Conservation (phyloP, 805 yeast species). For the Schwanniomyces sp. region DNA sequence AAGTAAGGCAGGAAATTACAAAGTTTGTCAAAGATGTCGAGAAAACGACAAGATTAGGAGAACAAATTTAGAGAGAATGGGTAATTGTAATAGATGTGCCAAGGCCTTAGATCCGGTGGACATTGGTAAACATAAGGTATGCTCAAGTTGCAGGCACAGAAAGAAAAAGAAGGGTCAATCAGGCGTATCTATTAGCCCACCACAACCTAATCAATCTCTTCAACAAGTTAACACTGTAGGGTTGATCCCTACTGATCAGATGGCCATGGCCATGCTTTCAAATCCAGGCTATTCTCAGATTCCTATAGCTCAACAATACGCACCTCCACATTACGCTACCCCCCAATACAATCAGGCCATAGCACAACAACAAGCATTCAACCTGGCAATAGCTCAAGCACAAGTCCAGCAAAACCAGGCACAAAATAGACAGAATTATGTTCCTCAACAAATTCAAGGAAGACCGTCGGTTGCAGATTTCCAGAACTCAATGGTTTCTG, state of each 20-base stretch:
- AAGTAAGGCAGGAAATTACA: constrained; percentile 36
- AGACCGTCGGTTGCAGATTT: constrained; percentile 10
- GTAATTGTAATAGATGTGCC: constrained; percentile 66
- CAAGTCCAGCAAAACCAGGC: constrained; percentile 8
- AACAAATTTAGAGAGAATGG: constrained; percentile 53
- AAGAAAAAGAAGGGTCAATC: constrained; percentile 40
- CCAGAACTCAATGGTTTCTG: constrained; percentile 11
- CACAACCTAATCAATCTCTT: constrained; percentile 3
- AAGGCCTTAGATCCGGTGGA: constrained; percentile 45
- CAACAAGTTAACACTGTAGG: constrained; percentile 6
- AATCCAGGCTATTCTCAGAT: constrained; percentile 3
- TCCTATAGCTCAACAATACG: constrained; percentile 7
- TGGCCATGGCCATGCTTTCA: constrained; percentile 7
- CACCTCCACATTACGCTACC: constrained; percentile 5
- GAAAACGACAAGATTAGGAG: constrained; percentile 60
- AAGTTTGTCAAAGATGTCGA: constrained; percentile 67
- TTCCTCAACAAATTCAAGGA: constrained; percentile 7
- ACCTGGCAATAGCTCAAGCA: constrained; percentile 18
- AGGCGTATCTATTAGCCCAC: background rate
- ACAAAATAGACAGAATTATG: constrained; percentile 3
- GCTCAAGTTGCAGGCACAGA: constrained; percentile 52
- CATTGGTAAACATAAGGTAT: constrained; percentile 55
- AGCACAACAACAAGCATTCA: constrained; percentile 20
- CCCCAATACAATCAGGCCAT: constrained; percentile 15
- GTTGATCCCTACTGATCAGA: constrained; percentile 7